Conservation (phyloP, 2,329 filamentous ascomycete species). For the Lecanicillium sp. region DNA sequence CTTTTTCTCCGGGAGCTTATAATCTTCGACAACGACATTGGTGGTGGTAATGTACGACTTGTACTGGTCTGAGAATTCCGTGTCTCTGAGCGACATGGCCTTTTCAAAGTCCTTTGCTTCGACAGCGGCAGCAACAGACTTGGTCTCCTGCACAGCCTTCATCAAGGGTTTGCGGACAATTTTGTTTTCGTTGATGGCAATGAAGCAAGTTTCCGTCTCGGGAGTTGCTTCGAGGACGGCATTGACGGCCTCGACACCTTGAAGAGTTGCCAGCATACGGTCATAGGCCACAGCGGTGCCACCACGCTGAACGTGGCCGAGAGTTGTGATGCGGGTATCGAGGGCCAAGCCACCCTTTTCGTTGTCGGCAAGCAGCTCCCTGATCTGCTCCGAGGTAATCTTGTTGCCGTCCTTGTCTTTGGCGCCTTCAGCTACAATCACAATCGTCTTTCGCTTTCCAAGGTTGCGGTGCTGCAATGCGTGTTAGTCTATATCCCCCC, state of each 20-base stretch:
- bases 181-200: slow-evolving; percentile 96
- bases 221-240: slow-evolving; percentile 85
- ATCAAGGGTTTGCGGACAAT: slow-evolving; percentile 85
- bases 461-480: slow-evolving; percentile 62
- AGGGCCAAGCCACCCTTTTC: slow-evolving; percentile 59
- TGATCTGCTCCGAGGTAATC: slow-evolving; percentile 74
- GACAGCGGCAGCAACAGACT: slow-evolving; percentile 76
- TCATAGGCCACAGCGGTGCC: slow-evolving; percentile 90
- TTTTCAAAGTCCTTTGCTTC: slow-evolving; percentile 75
- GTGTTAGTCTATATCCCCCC: no score
- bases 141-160: slow-evolving; percentile 78
- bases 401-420: slow-evolving; percentile 77
- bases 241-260: slow-evolving; percentile 89
- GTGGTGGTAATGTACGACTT: slow-evolving; percentile 87
- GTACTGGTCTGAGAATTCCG: slow-evolving; percentile 91
- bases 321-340: slow-evolving; percentile 88
- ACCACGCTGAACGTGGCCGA: slow-evolving; percentile 96
- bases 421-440: slow-evolving; percentile 94
- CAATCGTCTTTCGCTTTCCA: slow-evolving; percentile 95
- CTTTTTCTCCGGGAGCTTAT: slow-evolving; percentile 62
- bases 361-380: slow-evolving; percentile 74
- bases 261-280: slow-evolving; percentile 82
- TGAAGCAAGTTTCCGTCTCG: slow-evolving; percentile 85
- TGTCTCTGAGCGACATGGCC: slow-evolving; percentile 82
- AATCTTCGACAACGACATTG: slow-evolving; percentile 61